These are phyloP conservation scores for Akanthomyces uredinophilus DNA, from an alignment of 2,329 filamentous ascomycete genomes.

Conservation along the genomic window DNA sequence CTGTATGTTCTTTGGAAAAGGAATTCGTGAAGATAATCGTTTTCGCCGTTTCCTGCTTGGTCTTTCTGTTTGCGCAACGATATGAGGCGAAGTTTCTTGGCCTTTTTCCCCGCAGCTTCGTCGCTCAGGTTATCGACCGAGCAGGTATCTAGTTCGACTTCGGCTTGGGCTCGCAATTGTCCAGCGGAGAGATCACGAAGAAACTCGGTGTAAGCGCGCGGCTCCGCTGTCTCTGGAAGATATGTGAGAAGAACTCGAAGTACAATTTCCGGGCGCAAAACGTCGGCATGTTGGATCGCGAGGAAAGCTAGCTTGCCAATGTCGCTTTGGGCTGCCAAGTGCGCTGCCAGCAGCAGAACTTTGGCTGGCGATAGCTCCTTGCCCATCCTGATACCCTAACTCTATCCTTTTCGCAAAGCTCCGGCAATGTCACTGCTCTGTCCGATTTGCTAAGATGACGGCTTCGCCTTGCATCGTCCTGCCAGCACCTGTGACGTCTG, in stretches of 20 bases:
- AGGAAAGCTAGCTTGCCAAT: slow-evolving; percentile 58
- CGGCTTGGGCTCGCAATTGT: slow-evolving; percentile 33
- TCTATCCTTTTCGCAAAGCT: not conserved
- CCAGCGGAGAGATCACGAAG: slow-evolving; percentile 52
- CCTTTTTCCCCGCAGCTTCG: slow-evolving; percentile 58
- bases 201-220: slow-evolving; percentile 57
- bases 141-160: slow-evolving; percentile 48
- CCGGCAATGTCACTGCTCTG: not conserved
- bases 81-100: slow-evolving; percentile 57
- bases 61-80: slow-evolving; percentile 46
- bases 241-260: slow-evolving; percentile 72
- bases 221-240: slow-evolving; percentile 65
- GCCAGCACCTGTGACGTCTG: not conserved
- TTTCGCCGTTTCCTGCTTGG: slow-evolving; percentile 37
- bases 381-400: not conserved
- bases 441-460: not conserved
- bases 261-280: slow-evolving; percentile 59
- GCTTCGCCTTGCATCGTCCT: not conserved
- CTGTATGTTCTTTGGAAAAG: slow-evolving; percentile 62
- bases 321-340: slow-evolving; percentile 62
- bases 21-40: slow-evolving; percentile 56
- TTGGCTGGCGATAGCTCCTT: slow-evolving; percentile 57
- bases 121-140: slow-evolving; percentile 55
- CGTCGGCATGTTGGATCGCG: slow-evolving; percentile 48
- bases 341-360: slow-evolving; percentile 66